Evolutionary conservation across 306 rosid genomes (phyloP), one percentile per base, ranked within the genome.

Genomic region (Casuarina glauca): DNA sequence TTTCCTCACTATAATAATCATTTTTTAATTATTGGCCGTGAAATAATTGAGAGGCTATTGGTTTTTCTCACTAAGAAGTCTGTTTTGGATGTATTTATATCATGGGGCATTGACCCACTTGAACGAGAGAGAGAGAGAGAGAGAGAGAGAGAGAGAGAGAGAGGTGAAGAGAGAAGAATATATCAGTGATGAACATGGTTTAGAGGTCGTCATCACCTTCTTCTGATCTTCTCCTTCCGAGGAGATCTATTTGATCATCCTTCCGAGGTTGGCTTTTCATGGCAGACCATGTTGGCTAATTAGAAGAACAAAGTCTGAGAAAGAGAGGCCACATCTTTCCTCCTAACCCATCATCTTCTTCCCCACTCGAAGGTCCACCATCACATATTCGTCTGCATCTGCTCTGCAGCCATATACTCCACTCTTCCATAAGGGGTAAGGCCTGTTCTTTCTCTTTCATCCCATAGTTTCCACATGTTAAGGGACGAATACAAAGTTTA

Each of bases 61-160:
- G 50, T 64, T 75, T 86, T 75, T 79, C 70, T 58, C 48, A 72
- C 66, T 49, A 86, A 38, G 88, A 90, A 89, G 86, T 80, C 85
- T 86, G 84, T 66, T 89, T 90, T 89, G 88, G 87, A 81, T 86
- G 88, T 88, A 91, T 90, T 88, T 89, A 88, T 85, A 89, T 76
- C 89, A 63, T 76, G 80, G 80, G 57, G 83, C 93, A 93, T 93
- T 95, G 97, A 93, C 99, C 90, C 89, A 81, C 84, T 74, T 66
- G 58, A 69, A 64, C 58, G 12, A 39, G 41, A 38, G 52, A 74
- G 17, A 75, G 49, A 61, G 3, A 44, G 66, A 70, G 64, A 72
- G 74, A 63, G 80, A 74, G 84, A 60, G 75, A 70, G 81, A 38
- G 75, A 50, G 42, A 26, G 52, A 12, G 32, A 54, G 70, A 79